Evolutionary conservation across 2,329 filamentous ascomycete genomes (phyloP), one percentile per base, ranked within the genome.

Genomic region (Metarhizium sp.): DNA sequence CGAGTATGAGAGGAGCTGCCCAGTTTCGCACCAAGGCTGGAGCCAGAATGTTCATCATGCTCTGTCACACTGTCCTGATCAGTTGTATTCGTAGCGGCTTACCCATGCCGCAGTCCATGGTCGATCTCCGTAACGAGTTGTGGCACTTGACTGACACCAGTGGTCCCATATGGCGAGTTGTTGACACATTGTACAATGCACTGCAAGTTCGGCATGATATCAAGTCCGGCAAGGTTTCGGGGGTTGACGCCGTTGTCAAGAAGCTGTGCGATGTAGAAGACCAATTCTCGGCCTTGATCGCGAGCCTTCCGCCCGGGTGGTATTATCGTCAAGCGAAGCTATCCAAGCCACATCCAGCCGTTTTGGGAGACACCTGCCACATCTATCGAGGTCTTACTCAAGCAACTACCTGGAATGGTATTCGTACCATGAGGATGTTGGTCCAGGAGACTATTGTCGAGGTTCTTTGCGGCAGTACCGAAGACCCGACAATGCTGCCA

Each of bases 11-110:
- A 51, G 79, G 79, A 18, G 61, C 67, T 10, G 67, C 66, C 3
- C 78, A 79, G 57, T 75, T 81, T 59, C 64, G 62, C 43, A 76
- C 73, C 11, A 65, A 65, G 46, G 73, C 73, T 2, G 78, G 78
- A 3, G 67, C 72, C 42, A 70, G 75, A 54, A 77, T 82, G 75
- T 81, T 82, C 61, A 69, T 76, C 55, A 78, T 80, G 73, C 69
- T 81, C 34, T 77, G 71, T 36, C 73, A 80, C 54, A 75, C 73
- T 53, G 71, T 79, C 38, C 68, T 80, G 56, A 75, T 81, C 58
- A 77, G 73, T 60, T 80, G 78, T 61, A 71, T 80, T 30, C 77
- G 79, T 58, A 72, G 71, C 52, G 73, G 74, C 38, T 64, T 75
- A 32, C 71, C 75, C 13, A 73, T 81, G 68, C 79, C 78, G 4